phyloP scores from a whole-genome alignment of 2,329 filamentous ascomycete species.

The Phyllosticta citrichinensis region DNA sequence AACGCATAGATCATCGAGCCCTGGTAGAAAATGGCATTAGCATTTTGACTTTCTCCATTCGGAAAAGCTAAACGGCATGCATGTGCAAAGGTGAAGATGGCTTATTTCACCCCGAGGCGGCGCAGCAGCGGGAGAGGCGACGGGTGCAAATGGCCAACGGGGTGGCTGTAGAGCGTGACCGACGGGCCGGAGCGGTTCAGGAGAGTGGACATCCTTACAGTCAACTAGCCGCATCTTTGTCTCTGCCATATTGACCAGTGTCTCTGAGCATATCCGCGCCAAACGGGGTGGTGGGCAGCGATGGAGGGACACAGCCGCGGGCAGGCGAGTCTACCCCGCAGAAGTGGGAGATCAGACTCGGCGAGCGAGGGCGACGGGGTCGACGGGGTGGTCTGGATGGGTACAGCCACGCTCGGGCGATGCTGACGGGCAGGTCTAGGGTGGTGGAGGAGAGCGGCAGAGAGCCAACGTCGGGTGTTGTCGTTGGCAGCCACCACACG shows the following conservation, averaged over 20 bases:
- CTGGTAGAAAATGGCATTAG: conserved; percentile 32
- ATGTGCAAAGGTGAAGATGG: not conserved
- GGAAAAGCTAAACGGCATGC: not conserved
- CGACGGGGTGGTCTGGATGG: conserved; percentile 5
- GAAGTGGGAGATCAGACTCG: not conserved
- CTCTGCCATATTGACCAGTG: conserved; percentile 57
- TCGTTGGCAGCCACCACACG: not conserved
- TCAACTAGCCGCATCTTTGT: conserved; percentile 81
- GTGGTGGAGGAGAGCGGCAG: not conserved
- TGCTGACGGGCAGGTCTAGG: not conserved
- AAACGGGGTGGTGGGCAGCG: not conserved
- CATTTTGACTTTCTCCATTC: not conserved
- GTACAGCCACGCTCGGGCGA: conserved; percentile 6
- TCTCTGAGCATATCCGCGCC: conserved; percentile 49
- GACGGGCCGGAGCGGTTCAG: not conserved
- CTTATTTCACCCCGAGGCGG: not conserved
- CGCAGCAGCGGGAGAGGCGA: conserved; percentile 3
- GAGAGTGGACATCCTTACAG: conserved; percentile 61
- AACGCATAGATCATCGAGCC: conserved; percentile 95
- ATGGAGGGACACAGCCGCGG: conserved; percentile 20
- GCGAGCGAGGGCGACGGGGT: conserved; percentile 3
- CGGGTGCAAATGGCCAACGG: not conserved
- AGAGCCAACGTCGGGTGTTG: not conserved
- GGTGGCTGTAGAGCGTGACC: not conserved
- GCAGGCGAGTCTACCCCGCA: conserved; percentile 3